Base-by-base conservation (phyloP, 2,329 filamentous ascomycete genomes). In the Alternaria solani region DNA sequence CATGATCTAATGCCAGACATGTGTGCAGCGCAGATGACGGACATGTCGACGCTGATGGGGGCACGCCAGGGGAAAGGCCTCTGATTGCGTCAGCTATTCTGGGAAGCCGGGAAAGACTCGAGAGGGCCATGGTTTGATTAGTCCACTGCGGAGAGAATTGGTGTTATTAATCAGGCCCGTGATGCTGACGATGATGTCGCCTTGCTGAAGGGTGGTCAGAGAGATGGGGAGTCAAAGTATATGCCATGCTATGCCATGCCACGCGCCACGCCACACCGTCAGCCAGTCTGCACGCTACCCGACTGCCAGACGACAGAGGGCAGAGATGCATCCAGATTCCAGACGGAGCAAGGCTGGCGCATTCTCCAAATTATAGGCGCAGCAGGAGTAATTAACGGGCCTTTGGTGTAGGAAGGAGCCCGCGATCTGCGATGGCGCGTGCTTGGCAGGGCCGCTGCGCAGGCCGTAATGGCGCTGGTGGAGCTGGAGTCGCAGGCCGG, bases 401-500 rank as follows among this genome's bases (percentile, higher is more conserved):
- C 41, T 41, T 32, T 47, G 48, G 25, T 20, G 32, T 23, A 32
- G 26, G 28, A 42, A n/a, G 23, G 23, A 32, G 49, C 54, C 25
- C 41, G 54, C 61, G 60, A 64, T 66, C 52, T 44, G 56, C 57
- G 46, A 56, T 62, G 59, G 59, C 61, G 64, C 64, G 30, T 49
- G 49, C 64, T 60, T 65, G 63, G 63, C 63, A 65, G 54, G 56
- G 55, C 62, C 63, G 61, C 46, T 26, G 52, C 49, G 49, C 42
- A 63, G 46, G 14, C 38, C 25, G 59, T 56, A 16, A 30, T 63
- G 41, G 59, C 41, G 59, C n/a, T n/a, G 53, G 60, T 64, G 56
- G 62, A 57, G 62, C 55, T 41, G 57, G 59, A 67, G 64, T 59
- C 58, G 58, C 59, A 52, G 55, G 52, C 59, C 55, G 62, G 64